A percentile compares a stretch with the other conserved stretches of the same genome.
Evolutionary conservation across 495 filamentous ascomycete genomes (phyloP).

Genomic region (Trypethelium eluteriae): DNA sequence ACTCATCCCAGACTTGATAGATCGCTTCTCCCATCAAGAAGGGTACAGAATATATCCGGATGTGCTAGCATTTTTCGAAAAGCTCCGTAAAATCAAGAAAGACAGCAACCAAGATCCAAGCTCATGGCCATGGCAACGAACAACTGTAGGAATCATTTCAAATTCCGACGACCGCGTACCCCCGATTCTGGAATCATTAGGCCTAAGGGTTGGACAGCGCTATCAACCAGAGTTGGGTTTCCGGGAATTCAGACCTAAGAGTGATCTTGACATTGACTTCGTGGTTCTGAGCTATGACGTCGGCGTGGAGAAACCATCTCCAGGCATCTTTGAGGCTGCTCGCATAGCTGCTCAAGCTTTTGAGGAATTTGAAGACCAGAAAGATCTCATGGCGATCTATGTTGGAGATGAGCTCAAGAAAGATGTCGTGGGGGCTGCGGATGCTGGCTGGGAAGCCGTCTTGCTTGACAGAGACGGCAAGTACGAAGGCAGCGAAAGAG

Average conservation of each 20-base stretch:
- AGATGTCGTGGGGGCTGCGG: constrained; percentile 52
- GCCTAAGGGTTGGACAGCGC: constrained; percentile 46
- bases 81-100: constrained; percentile 32
- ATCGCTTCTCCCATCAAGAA: constrained; percentile 52
- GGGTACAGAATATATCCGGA: constrained; percentile 56
- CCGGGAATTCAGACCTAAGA: constrained; percentile 8
- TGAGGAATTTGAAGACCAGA: background rate
- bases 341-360: constrained; percentile 32
- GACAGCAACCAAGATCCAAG: background rate
- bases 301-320: constrained; percentile 59
- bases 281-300: constrained; percentile 67
- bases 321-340: constrained; percentile 54
- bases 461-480: constrained; percentile 40
- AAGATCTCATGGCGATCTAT: constrained; percentile 49
- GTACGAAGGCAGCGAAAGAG: background rate
- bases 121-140: constrained; percentile 32
- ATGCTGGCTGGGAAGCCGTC: constrained; percentile 58
- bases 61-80: constrained; percentile 46
- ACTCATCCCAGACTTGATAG: constrained; percentile 48
- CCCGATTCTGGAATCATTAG: constrained; percentile 52
- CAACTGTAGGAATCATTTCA: constrained; percentile 60
- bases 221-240: background rate
- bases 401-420: constrained; percentile 61
- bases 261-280: constrained; percentile 51
- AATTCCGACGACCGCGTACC: constrained; percentile 72